phyloP scores from a whole-genome alignment of 345 rosid species.

The Brassica nigra region DNA sequence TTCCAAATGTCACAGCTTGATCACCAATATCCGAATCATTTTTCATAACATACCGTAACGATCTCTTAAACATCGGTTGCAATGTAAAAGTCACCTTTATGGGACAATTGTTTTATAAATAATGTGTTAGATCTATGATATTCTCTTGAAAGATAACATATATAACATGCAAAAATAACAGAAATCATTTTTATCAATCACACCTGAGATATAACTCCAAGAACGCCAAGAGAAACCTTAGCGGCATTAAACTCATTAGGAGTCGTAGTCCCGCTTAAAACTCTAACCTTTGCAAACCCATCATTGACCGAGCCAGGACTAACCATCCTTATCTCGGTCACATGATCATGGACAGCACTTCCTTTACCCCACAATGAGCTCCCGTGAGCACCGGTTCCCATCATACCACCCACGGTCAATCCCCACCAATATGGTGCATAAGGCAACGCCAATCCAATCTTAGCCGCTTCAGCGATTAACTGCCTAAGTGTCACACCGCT shows the following conservation, averaged over 20 bases:
- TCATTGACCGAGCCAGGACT: neutral
- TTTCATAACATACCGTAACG: constrained; percentile 41
- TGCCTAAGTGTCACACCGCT: constrained; percentile 17
- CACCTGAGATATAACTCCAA: constrained; percentile 20
- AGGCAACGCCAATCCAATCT: constrained; percentile 13
- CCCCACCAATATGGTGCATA: constrained; percentile 29
- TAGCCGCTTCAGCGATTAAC: constrained; percentile 20
- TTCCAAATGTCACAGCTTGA: constrained; percentile 20
- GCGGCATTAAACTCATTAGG: constrained; percentile 8
- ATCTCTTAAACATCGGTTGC: constrained; percentile 68
- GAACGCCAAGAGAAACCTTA: constrained; percentile 21
- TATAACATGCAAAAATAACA: neutral
- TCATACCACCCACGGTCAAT: constrained; percentile 14
- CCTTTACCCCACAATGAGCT: constrained; percentile 26
- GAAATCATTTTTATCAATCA: neutral
- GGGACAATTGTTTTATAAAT: neutral
- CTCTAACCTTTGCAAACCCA: constrained; percentile 12
- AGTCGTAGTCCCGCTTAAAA: neutral
- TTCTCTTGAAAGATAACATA: neutral
- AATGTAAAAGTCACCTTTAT: constrained; percentile 59
- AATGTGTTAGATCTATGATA: neutral
- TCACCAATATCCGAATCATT: constrained; percentile 20
- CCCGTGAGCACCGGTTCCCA: constrained; percentile 27
- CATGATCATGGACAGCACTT: constrained; percentile 26
- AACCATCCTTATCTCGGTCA: constrained; percentile 17